Conservation (phyloP, 2,329 filamentous ascomycete genomes). For the Talaromyces amestolkiae region DNA sequence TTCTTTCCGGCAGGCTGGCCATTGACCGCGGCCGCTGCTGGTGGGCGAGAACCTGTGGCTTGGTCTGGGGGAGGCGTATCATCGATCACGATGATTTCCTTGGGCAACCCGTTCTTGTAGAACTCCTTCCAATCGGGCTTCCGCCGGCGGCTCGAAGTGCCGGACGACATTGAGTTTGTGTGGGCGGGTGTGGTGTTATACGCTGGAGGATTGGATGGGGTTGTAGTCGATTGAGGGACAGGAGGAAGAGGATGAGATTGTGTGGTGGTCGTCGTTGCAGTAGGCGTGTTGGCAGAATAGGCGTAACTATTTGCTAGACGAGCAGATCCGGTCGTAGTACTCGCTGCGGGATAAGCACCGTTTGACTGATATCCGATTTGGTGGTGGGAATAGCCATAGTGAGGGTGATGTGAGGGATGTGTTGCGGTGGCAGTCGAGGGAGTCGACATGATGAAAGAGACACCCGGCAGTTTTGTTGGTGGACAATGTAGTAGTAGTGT, state of each 20-base stretch:
- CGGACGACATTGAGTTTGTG: conserved; percentile 41
- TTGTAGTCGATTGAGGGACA: conserved; percentile 37
- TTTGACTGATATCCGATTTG: conserved; percentile 54
- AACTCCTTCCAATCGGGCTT: conserved; percentile 75
- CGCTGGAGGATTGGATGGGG: conserved; percentile 35
- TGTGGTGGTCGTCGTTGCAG: conserved; percentile 28
- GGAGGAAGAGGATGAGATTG: conserved; percentile 30
- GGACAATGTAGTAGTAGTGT: not conserved
- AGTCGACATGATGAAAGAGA: conserved; percentile 65
- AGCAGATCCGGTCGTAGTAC: conserved; percentile 37
- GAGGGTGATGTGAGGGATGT: conserved; percentile 65
- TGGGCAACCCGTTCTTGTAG: conserved; percentile 77
- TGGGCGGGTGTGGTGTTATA: conserved; percentile 19
- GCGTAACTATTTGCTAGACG: conserved; percentile 45
- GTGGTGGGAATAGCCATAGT: conserved; percentile 61
- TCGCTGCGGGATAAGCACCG: conserved; percentile 46
- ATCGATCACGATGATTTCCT: conserved; percentile 78
- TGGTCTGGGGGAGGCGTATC: conserved; percentile 60
- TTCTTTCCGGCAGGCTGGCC: conserved; percentile 61
- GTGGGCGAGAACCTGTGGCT: conserved; percentile 24
- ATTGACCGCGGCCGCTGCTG: conserved; percentile 29
- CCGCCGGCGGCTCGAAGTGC: conserved; percentile 48
- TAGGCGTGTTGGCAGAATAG: conserved; percentile 39
- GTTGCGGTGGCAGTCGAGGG: conserved; percentile 74
- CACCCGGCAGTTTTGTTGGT: not conserved